Base-by-base conservation (phyloP, 768 basidiomycete species). In the Sistotremastrum niveocremeum region DNA sequence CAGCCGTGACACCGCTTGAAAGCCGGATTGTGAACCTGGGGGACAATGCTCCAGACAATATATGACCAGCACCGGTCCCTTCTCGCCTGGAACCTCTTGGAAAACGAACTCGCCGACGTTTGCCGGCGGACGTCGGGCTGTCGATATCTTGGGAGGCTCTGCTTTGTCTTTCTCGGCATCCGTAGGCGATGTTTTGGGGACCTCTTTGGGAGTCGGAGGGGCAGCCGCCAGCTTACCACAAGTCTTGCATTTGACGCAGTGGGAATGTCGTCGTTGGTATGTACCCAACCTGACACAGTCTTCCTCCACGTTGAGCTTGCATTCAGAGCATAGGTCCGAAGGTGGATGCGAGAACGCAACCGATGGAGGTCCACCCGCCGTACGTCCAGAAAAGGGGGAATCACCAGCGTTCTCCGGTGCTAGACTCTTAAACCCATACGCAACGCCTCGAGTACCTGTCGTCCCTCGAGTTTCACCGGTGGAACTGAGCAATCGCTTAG, bases 261-360 rank as follows among this genome's bases (percentile, higher is more conserved):
- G 73, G 2, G 89, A 86, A 63, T 99, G 95, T 95, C 95, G 98
- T 40, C 94, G 74, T 57, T 89, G 83, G 65, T 91, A 94, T n/a
- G 90, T 93, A 34, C 91, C 95, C 31, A 94, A 65, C 47, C 95
- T 75, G 39, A 89, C 85, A 57, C 95, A 98, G 53, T 98, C 95
- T 60, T 99, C 95, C 64, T 99, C 95, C 28, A 99, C 88, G 0
- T 94, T 94, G 51, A 79, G 68, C 38, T 75, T 73, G 62, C 95
- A 99, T 56, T 77, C 81, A 43, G 89, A 76, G 58, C 95, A 99
- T 37, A 91, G 74, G 65, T 99, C 95, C 11, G 84, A 85, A 5
- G 87, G 87, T 37, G 47, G 34, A 12, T 37, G 35, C 8, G 45
- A n/a, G 9, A 50, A 76, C 62, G 56, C 73, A 45, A 62, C 74